Base-by-base conservation (phyloP, 139 green algal species). In the Chlorella sp. region DNA sequence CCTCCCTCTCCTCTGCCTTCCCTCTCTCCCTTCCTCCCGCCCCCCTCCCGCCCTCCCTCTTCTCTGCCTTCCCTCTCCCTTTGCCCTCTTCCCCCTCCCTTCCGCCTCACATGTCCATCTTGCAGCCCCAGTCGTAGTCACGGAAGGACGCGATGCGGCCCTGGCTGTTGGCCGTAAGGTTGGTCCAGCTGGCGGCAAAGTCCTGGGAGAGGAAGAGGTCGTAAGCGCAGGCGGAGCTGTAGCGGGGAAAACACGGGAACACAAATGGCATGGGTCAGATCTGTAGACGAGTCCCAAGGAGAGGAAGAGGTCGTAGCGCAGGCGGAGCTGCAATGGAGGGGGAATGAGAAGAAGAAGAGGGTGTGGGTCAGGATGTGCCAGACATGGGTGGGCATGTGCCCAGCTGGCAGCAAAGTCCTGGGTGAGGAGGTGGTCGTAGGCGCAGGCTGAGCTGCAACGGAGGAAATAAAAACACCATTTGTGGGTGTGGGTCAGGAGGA, bases 121-220 rank as follows among this genome's bases (percentile, higher is more conserved):
- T 92, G 37, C 90, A 91, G 64, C 94, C 98, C 97, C 97, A 99
- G 89, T 99, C 97, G 92, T 97, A 99, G 91, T 99, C 98, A 30
- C 97, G 94, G 86, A 99, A 98, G 76, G 92, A 92, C 0, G 95
- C 90, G 40, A 99, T 91, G 22, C 93, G 92, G 48, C 95, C 96
- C 28, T 92, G 79, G 3, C 95, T 94, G n/a, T 92, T 91, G 5
- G 83, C 93, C 18, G 97, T 98, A 69, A 99, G 87, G 92, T 99
- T 99, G 32, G n/a, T 88, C 96, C 96, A 99, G 19, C 30, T 92
- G 30, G 32, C 71, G 2, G 69, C 85, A 89, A 89, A 89, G 71
- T 89, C 95, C 89, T 97, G 81, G 28, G 94, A 92, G 3, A 97
- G 53, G 36, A 97, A 94, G 15, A 98, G 92, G 92, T 98, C 95